Evolutionary conservation across 768 basidiomycete genomes (phyloP).

Genomic region (Trametes punicea): DNA sequence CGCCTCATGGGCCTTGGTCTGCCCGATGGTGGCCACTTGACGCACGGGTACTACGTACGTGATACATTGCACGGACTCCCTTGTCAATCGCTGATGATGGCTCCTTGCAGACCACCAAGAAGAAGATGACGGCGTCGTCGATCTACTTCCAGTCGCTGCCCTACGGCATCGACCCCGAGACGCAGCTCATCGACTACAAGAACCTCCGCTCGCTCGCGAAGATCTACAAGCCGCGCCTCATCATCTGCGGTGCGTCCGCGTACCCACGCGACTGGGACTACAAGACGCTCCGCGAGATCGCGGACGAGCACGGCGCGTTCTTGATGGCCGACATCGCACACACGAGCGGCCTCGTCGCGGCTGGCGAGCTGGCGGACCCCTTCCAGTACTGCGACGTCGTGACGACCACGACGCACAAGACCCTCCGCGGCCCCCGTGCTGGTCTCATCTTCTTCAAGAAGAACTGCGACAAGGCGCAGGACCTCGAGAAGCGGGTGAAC

Average conservation of each 20-base stretch:
- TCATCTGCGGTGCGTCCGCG: slow-evolving; percentile 98
- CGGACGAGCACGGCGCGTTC: slow-evolving; percentile 86
- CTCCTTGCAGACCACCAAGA: slow-evolving; percentile 79
- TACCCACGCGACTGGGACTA: slow-evolving; percentile 99
- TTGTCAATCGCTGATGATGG: neutral
- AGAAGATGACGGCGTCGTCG: slow-evolving; percentile 99
- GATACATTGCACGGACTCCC: neutral
- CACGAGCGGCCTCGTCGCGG: slow-evolving; percentile 92
- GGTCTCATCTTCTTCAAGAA: slow-evolving; percentile 99
- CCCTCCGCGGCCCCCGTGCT: slow-evolving; percentile 95
- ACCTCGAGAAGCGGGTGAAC: slow-evolving; percentile 96
- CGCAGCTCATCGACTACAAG: slow-evolving; percentile 88
- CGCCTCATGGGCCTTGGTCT: slow-evolving; percentile 98
- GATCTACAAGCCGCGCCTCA: slow-evolving; percentile 90
- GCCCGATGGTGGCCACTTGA: slow-evolving; percentile 95
- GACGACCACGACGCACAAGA: slow-evolving; percentile 99
- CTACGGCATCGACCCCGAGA: slow-evolving; percentile 78
- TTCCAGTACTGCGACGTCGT: slow-evolving; percentile 98
- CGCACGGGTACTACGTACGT: slow-evolving; percentile 93
- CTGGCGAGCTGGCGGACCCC: slow-evolving; percentile 83
- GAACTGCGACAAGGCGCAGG: slow-evolving; percentile 74
- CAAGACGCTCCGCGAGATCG: slow-evolving; percentile 70
- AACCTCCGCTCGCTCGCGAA: slow-evolving; percentile 80
- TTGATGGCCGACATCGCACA: slow-evolving; percentile 98
- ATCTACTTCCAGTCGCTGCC: slow-evolving; percentile 99